Percentiles rank a stretch among this genome's conserved stretches.
Conservation (phyloP, 2,329 filamentous ascomycete genomes). For the Aspergillus sp. region DNA sequence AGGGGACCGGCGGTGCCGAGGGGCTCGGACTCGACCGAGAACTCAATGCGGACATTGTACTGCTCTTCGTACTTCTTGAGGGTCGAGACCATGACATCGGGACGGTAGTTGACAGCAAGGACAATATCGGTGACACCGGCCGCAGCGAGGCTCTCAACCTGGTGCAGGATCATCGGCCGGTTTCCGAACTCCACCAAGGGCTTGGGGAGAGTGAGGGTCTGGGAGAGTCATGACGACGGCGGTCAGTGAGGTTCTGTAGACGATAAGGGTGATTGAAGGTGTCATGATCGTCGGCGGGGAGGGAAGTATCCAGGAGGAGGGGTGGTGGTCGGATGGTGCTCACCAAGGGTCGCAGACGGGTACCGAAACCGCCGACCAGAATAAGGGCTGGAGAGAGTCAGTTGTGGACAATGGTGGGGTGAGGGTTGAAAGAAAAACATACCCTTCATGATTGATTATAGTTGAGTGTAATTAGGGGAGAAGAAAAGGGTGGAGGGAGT, state of each 20-base stretch:
- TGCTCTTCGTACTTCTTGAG: constrained; percentile 91
- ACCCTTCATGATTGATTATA: constrained; percentile 45
- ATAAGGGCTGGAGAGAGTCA: constrained; percentile 69
- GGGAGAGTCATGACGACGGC: constrained; percentile 8
- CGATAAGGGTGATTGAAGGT: constrained; percentile 9
- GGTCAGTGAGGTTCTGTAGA: background rate
- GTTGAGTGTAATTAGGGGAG: background rate
- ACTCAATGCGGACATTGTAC: constrained; percentile 93
- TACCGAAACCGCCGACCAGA: constrained; percentile 98
- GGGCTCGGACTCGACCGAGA: constrained; percentile 94
- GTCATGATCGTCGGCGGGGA: constrained; percentile 16
- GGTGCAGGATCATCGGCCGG: constrained; percentile 98
- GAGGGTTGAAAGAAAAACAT: constrained; percentile 18
- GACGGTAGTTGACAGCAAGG: constrained; percentile 96
- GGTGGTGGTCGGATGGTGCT: constrained; percentile 28
- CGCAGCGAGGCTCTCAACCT: constrained; percentile 89
- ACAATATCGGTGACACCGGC: constrained; percentile 97
- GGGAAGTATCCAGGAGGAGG: constrained; percentile 16
- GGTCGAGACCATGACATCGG: constrained; percentile 94
- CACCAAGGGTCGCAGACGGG: constrained; percentile 93
- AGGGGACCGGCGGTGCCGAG: constrained; percentile 92
- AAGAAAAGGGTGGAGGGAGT: background rate
- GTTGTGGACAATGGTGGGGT: constrained; percentile 7
- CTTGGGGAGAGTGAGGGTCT: constrained; percentile 97
- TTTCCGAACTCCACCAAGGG: constrained; percentile 98